Base-by-base conservation (phyloP, 495 filamentous ascomycete species). In the Penicillium pancosmium region DNA sequence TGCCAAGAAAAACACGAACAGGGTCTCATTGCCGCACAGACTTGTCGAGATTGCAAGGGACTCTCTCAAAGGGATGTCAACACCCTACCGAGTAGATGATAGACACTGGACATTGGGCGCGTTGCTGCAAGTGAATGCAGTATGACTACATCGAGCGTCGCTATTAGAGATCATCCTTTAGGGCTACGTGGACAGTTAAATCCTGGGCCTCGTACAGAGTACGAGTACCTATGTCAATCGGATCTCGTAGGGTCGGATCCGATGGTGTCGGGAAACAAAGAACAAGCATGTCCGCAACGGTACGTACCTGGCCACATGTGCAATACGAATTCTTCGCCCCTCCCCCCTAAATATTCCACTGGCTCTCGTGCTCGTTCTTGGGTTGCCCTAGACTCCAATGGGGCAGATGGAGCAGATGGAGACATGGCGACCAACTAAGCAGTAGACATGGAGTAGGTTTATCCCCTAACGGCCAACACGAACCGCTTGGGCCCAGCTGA, bases 11-110 rank as follows among this genome's bases (percentile, higher is more conserved):
- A 55, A 53, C 51, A 48, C 33, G 21, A 56, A 56, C 53, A 55
- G 46, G 54, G 33, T 38, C 43, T 35, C 44, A 25, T 59, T 34
- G 8, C 50, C 57, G 57, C 57, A 60, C 57, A 60, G 57, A 53
- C 56, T 52, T 19, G 19, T 19, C 23, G 19, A 3, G 46, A 21
- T 23, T 48, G 46, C 46, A 48, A 48, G 50, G 50, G 50, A 52
- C 34, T 50, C 48, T 33, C n/a, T 52, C 50, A 52, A 38, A 25
- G 34, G 50, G 27, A 52, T 34, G 50, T 27, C 46, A 52, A 52
- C 50, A 52, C 5, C 50, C 23, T 8, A 31, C 27, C 1, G 27
- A 31, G 27, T 7, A 6, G 8, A 31, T 31, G 27, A 31, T 31
- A 8, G 27, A 31, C 27, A 31, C 27, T 11, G 7, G 16, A 25